Evolutionary conservation across 2,329 filamentous ascomycete genomes (phyloP).

Genomic region (Coniochaeta sp.): DNA sequence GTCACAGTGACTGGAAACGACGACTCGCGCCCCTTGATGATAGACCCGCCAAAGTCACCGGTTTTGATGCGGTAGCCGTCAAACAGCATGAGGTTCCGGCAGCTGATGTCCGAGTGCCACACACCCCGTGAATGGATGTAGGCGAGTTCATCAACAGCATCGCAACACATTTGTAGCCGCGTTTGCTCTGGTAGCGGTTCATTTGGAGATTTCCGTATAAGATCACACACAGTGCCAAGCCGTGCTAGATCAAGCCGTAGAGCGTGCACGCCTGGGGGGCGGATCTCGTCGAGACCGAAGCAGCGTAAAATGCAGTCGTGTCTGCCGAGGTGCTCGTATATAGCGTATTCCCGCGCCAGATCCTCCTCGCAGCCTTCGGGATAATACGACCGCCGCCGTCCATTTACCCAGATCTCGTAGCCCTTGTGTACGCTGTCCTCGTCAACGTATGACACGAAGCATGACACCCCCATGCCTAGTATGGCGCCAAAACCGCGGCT

Average conservation of each 20-base stretch:
- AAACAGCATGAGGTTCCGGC: slow-evolving; percentile 4
- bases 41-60: slow-evolving; percentile 5
- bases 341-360: slow-evolving; percentile 19
- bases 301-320: slow-evolving; percentile 2
- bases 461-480: no score
- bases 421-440: background rate
- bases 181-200: background rate
- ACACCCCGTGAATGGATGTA: background rate
- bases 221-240: background rate
- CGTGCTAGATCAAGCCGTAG: slow-evolving; percentile 2
- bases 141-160: background rate
- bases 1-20: background rate
- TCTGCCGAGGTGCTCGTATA: slow-evolving; percentile 5
- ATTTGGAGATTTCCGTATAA: background rate
- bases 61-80: slow-evolving; percentile 3
- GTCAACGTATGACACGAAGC: background rate
- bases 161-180: slow-evolving; percentile 1
- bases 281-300: slow-evolving; percentile 4
- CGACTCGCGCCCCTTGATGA: background rate
- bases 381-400: background rate
- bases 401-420: background rate
- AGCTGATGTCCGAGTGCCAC: slow-evolving; percentile 1
- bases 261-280: no score
- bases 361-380: slow-evolving; percentile 24
- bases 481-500: no score